Evolutionary conservation across 805 yeast genomes (phyloP).

Genomic region (Wickerhamiella shivajii): DNA sequence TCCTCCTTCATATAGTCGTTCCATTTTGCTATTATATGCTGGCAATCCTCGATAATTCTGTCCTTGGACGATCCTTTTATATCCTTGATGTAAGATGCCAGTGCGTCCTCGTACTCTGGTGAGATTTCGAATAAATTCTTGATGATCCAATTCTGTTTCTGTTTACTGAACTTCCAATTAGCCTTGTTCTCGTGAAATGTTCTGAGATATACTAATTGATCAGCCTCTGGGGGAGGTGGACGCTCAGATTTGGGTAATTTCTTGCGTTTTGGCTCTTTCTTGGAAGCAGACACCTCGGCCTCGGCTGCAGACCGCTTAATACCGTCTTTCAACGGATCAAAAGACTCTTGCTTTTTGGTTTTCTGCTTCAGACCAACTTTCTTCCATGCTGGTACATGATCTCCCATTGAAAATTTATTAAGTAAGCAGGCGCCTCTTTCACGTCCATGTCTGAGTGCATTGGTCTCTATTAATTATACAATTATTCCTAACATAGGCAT

Average conservation of each 20-base stretch:
- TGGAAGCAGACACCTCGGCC: slow-evolving; percentile 18
- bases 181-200: slow-evolving; percentile 41
- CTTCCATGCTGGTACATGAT: slow-evolving; percentile 66
- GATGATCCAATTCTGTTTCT: slow-evolving; percentile 74
- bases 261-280: slow-evolving; percentile 54
- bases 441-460: too few relatives aligned
- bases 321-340: slow-evolving; percentile 19
- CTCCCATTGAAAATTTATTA: slow-evolving; percentile 7
- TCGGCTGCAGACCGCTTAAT: slow-evolving; percentile 17
- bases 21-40: slow-evolving; percentile 39
- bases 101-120: slow-evolving; percentile 35
- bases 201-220: slow-evolving; percentile 51
- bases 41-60: slow-evolving; percentile 38
- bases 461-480: too few relatives aligned
- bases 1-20: slow-evolving; percentile 30
- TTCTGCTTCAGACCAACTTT: slow-evolving; percentile 43
- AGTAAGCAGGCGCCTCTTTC: too few relatives aligned
- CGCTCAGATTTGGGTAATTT: slow-evolving; percentile 58
- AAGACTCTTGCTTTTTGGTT: slow-evolving; percentile 34
- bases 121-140: slow-evolving; percentile 40
- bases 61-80: slow-evolving; percentile 58
- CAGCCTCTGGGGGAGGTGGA: slow-evolving; percentile 59
- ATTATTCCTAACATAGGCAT: too few relatives aligned
- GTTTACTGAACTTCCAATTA: slow-evolving; percentile 74
- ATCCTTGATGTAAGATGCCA: slow-evolving; percentile 40